A percentile compares a stretch with the other conserved stretches of the same genome.
Evolutionary conservation across 768 basidiomycete genomes (phyloP).

Genomic region (Russula earlei): DNA sequence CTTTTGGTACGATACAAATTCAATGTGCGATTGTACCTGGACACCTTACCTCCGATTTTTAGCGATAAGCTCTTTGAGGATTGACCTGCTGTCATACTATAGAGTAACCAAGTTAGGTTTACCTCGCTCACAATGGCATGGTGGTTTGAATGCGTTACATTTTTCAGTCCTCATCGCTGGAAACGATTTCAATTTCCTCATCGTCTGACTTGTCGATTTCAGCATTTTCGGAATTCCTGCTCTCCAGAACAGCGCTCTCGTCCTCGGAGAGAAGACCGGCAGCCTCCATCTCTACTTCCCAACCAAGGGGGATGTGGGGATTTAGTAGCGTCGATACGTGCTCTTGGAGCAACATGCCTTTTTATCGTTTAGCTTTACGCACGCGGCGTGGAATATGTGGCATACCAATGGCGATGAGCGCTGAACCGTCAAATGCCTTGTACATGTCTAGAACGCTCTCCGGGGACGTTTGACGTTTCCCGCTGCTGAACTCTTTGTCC

Average conservation of each 20-base stretch:
- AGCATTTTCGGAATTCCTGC: background rate
- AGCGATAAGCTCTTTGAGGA: too few species aligned
- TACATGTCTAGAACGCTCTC: slow-evolving; percentile 52
- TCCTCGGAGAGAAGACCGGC: background rate
- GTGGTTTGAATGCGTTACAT: background rate
- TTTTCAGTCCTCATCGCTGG: background rate
- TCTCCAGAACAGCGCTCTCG: background rate
- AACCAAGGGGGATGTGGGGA: slow-evolving; percentile 34
- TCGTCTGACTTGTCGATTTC: background rate
- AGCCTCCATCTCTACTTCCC: slow-evolving; percentile 32
- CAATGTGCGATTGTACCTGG: too few species aligned
- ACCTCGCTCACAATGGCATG: too few species aligned
- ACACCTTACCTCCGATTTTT: too few species aligned
- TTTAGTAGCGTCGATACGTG: slow-evolving; percentile 40
- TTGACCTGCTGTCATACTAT: too few species aligned
- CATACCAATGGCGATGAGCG: slow-evolving; percentile 62
- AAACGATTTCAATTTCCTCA: background rate
- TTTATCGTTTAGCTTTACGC: background rate
- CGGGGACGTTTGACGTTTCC: slow-evolving; percentile 14
- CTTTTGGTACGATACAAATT: too few species aligned
- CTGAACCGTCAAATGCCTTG: slow-evolving; percentile 61
- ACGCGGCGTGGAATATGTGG: background rate
- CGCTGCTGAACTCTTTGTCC: slow-evolving; percentile 16
- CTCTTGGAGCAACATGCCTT: slow-evolving; percentile 65
- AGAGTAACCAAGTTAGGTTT: too few species aligned